Evolutionary conservation across 176 grass and related monocot species (phyloP), one percentile per base, ranked within the genome.

Genomic region (Zoysia pacifica): DNA sequence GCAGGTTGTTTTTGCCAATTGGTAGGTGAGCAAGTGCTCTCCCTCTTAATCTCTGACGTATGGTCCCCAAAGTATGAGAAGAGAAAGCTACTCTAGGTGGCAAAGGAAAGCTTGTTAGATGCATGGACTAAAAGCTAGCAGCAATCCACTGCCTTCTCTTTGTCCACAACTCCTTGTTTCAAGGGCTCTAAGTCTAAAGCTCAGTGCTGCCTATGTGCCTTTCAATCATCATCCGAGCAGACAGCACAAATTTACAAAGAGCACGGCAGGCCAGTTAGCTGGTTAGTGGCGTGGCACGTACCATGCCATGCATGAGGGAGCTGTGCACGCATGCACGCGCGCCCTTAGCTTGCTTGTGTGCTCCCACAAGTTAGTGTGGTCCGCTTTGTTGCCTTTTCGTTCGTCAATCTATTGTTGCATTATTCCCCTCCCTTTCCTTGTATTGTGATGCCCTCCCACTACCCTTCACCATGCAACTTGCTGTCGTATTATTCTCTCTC

Each of bases 391-490:
- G 78, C 65, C 78, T 72, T 76, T 72, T 67, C 67, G 82, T 70
- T 74, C 77, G 77, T 48, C 70, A 42, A 55, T 85, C 66, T 73
- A 67, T 73, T 81, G 18, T 55, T 55, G 28, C 28, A 28, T 28
- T 28, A 28, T 28, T 15, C 52, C 78, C 72, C 75, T 84, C 74
- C 28, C 28, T 28, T 81, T 74, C 36, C 55, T 85, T 72, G 28
- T 39, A 73, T 75, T 62, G 78, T 82, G 73, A 85, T 85, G 83
- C 73, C 11, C 87, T 58, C 81, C 42, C 59, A 16, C 43, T 51
- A 74, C 75, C 38, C 81, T 73, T 84, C 87, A 51, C 72, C 71
- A 16, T 44, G 77, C 64, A 89, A 85, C 77, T 81, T 66, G 78
- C 28, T 28, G 28, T 1, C 66, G 65, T 50, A 18, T 36, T 49